A percentile compares a stretch with the other conserved stretches of the same genome.
Evolutionary conservation across 495 filamentous ascomycete genomes (phyloP).

Genomic region (Annulohypoxylon bovei): DNA sequence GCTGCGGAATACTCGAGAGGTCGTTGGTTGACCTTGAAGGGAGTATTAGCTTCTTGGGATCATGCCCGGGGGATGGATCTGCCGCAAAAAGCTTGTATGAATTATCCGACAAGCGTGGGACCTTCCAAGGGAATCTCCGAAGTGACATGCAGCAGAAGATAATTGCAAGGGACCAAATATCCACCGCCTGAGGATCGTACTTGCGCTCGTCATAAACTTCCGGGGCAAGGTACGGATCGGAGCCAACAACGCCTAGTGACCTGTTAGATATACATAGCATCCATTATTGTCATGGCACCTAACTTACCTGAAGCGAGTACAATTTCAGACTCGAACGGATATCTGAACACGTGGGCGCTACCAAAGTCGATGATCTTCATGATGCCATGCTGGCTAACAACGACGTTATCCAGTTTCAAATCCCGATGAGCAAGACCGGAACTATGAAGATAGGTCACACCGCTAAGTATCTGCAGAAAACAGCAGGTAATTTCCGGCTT

Average conservation of each 20-base stretch:
- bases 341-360: slow-evolving; percentile 94
- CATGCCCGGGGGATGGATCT: slow-evolving; percentile 68
- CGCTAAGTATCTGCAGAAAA: slow-evolving; percentile 93
- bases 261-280: slow-evolving; percentile 19
- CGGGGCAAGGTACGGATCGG: slow-evolving; percentile 95
- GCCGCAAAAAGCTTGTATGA: slow-evolving; percentile 93
- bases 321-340: slow-evolving; percentile 95
- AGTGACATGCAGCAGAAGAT: slow-evolving; percentile 99
- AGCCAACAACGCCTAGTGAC: slow-evolving; percentile 89
- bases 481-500: slow-evolving; percentile 89
- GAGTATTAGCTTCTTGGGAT: slow-evolving; percentile 56
- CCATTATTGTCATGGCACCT: background rate
- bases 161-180: slow-evolving; percentile 98
- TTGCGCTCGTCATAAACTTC: slow-evolving; percentile 95
- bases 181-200: slow-evolving; percentile 92
- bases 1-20: slow-evolving; percentile 46
- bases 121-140: slow-evolving; percentile 96
- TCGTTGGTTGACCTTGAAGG: slow-evolving; percentile 52
- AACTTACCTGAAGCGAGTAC: slow-evolving; percentile 85
- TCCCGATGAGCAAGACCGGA: slow-evolving; percentile 97
- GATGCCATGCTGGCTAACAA: slow-evolving; percentile 96
- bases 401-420: slow-evolving; percentile 97
- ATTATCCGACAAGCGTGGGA: slow-evolving; percentile 89
- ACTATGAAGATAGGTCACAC: slow-evolving; percentile 96
- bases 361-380: slow-evolving; percentile 99